These are phyloP conservation scores for Termitomyces sp. DNA, from an alignment of 768 basidiomycete species.

Conservation along the genomic window DNA sequence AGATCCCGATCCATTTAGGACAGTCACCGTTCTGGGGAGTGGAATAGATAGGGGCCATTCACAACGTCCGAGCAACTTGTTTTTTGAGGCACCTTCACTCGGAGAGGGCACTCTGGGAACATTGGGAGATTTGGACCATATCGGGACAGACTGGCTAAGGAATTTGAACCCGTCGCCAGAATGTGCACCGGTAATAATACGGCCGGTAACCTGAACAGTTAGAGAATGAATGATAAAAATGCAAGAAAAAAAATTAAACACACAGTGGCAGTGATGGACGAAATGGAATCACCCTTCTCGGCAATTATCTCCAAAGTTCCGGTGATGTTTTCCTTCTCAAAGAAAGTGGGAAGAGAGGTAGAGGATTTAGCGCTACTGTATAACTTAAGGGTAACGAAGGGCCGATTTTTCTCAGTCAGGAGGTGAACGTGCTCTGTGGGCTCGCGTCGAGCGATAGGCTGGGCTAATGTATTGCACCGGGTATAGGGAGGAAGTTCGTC, in stretches of 20 bases:
- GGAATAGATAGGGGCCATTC: slow-evolving; percentile 45
- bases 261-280: slow-evolving; percentile 40
- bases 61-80: slow-evolving; percentile 42
- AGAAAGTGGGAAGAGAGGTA: slow-evolving; percentile 45
- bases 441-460: slow-evolving; percentile 34
- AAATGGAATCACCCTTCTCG: slow-evolving; percentile 48
- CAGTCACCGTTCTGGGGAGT: slow-evolving; percentile 36
- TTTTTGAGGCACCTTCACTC: slow-evolving; percentile 31
- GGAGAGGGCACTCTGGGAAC: slow-evolving; percentile 35
- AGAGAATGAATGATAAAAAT: neutral
- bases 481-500: slow-evolving; percentile 44
- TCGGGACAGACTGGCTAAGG: slow-evolving; percentile 34
- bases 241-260: slow-evolving; percentile 7
- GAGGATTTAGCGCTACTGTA: slow-evolving; percentile 48
- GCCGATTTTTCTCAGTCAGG: slow-evolving; percentile 33
- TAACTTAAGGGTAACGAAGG: slow-evolving; percentile 41
- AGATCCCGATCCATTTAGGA: slow-evolving; percentile 32
- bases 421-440: slow-evolving; percentile 45
- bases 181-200: slow-evolving; percentile 44
- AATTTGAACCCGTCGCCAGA: slow-evolving; percentile 39
- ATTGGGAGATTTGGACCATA: slow-evolving; percentile 44
- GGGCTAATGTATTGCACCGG: slow-evolving; percentile 39
- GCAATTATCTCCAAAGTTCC: slow-evolving; percentile 41
- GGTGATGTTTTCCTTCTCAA: slow-evolving; percentile 49
- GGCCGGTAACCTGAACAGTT: slow-evolving; percentile 38